These are phyloP conservation scores for Claviceps spartinae DNA, from an alignment of 2,329 filamentous ascomycete species.

Conservation along the genomic window DNA sequence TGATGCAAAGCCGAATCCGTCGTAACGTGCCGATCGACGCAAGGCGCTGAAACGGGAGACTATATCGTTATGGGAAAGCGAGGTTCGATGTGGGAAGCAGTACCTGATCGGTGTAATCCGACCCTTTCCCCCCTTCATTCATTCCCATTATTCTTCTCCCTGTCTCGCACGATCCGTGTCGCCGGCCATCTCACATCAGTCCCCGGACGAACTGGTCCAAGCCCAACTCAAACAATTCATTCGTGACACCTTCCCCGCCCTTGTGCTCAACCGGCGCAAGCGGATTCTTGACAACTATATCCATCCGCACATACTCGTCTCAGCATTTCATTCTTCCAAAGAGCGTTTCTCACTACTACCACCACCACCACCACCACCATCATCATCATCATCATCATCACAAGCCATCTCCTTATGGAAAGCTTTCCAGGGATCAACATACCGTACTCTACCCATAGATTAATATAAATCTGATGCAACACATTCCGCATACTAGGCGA, in stretches of 20 bases:
- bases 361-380: no score
- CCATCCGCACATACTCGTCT: background rate
- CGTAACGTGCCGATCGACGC: background rate
- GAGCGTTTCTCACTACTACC: no score
- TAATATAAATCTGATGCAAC: conserved; percentile 96
- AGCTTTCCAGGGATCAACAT: conserved; percentile 14
- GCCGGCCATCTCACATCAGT: conserved; percentile 32
- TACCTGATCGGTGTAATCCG: no score
- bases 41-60: background rate
- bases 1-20: background rate
- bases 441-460: conserved; percentile 94
- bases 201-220: conserved; percentile 66
- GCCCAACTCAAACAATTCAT: conserved; percentile 57
- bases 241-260: conserved; percentile 54
- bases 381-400: no score
- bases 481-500: conserved; percentile 86
- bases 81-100: no score
- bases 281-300: conserved; percentile 55
- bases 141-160: no score
- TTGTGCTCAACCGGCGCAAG: conserved; percentile 55
- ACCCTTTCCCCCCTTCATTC: no score
- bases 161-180: background rate
- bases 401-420: no score
- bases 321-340: background rate
- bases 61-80: background rate